phyloP scores from a whole-genome alignment of 2,329 filamentous ascomycete genomes.

The Ophiostoma tasmaniense region DNA sequence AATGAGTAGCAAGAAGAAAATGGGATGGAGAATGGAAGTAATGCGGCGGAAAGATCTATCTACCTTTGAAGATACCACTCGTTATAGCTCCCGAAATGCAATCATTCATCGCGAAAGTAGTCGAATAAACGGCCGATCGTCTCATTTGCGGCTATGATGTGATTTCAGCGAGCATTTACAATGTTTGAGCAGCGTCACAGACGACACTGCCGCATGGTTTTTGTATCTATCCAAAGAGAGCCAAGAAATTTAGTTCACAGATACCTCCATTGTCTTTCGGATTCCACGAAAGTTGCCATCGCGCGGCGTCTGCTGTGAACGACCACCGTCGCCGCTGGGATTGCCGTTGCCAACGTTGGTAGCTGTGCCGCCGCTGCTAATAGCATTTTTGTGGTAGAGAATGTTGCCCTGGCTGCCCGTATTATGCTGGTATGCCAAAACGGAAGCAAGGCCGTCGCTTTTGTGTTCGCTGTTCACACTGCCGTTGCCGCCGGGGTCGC shows the following conservation, averaged over 20 bases:
- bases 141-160: no score
- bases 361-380: neutral
- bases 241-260: neutral
- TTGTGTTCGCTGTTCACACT: constrained; percentile 7
- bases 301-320: neutral
- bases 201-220: no score
- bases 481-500: constrained; percentile 7
- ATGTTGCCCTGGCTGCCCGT: neutral
- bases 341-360: neutral
- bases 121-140: no score
- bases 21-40: no score
- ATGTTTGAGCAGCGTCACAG: no score
- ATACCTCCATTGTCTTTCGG: neutral
- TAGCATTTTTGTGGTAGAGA: neutral
- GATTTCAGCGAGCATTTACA: no score
- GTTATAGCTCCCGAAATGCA: no score
- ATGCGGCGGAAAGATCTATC: no score
- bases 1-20: no score
- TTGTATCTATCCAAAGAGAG: neutral
- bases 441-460: constrained; percentile 6
- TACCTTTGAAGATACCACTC: no score
- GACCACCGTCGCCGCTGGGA: neutral
- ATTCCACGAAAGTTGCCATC: neutral
- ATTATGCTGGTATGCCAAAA: neutral
- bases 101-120: no score